Base-by-base conservation (phyloP, 805 yeast species). In the Tetrapisispora arboricola region DNA sequence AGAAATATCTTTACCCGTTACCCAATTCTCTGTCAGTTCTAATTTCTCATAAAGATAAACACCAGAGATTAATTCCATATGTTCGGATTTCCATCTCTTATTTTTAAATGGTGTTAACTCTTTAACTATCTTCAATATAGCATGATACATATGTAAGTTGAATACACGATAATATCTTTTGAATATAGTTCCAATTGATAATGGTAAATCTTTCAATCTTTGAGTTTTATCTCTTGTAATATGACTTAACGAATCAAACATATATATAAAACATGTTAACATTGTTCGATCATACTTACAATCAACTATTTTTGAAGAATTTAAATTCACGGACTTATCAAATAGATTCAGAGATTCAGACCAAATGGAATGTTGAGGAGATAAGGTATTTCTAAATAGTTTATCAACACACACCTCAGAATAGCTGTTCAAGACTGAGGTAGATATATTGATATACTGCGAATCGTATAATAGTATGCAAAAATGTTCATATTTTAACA, bases 1-100 rank as follows among this genome's bases (percentile, higher is more conserved):
- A 22, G 82, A 81, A 19, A 84, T 66, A 57, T 86, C 94, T 44
- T 75, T 72, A 0, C 95, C 95, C 13, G 78, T 79, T 22, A 90
- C 70, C 97, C 97, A 90, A 46, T 79, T 80, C 56, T 90, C 98
- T 45, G 78, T 72, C 36, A 90, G 60, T 15, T 78, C 75, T 29
- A 87, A 66, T 49, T 77, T 75, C 51, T 84, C 75, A 54, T 86
- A 78, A 21, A 92, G 58, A 53, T 83, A 90, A 2, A 90, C 87
- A 45, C 84, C 79, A 0, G 96, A 85, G 4, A 90, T 84, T 35
- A 92, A 67, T 49, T 88, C 96, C 96, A 92, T 90, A 57, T 90
- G 92, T 47, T 78, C 75, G 12, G 87, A 75, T 50, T 87, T 79
- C 98, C 98, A 90, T 60, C 88, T 87, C 44, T 92, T 78, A 16